phyloP scores from a whole-genome alignment of 306 rosid species.

The Acacia confusa region DNA sequence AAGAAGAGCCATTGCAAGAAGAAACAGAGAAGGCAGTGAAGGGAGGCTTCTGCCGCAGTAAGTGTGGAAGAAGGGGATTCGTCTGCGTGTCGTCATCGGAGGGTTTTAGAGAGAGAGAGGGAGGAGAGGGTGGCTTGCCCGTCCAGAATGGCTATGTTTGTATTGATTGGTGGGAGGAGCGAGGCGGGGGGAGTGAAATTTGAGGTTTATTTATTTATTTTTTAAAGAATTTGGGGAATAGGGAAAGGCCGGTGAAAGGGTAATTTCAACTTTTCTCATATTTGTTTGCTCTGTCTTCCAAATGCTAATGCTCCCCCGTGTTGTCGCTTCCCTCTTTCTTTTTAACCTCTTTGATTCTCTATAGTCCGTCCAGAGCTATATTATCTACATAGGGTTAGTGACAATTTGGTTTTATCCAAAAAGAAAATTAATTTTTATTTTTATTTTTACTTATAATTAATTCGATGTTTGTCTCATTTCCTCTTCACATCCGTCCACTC shows the following conservation, averaged over 20 bases:
- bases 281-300: slow-evolving; percentile 30
- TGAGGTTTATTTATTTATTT: slow-evolving; percentile 34
- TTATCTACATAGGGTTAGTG: too few species aligned
- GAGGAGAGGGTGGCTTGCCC: neutral
- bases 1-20: slow-evolving; percentile 48
- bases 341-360: neutral
- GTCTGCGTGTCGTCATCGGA: slow-evolving; percentile 20
- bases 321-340: slow-evolving; percentile 32
- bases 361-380: too few species aligned
- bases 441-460: too few species aligned
- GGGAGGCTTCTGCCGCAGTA: slow-evolving; percentile 33
- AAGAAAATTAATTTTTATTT: too few species aligned
- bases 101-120: slow-evolving; percentile 9
- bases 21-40: slow-evolving; percentile 20
- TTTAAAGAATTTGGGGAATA: slow-evolving; percentile 37
- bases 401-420: too few species aligned
- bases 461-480: too few species aligned
- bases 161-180: slow-evolving; percentile 43
- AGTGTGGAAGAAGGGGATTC: slow-evolving; percentile 13
- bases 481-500: too few species aligned
- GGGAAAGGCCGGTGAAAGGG: slow-evolving; percentile 67
- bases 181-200: slow-evolving; percentile 34
- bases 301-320: slow-evolving; percentile 36
- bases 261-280: slow-evolving; percentile 68
- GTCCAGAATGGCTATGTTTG: slow-evolving; percentile 30